Base-by-base conservation (phyloP, 176 grass and related monocot species). In the Aegilops sharonensis region DNA sequence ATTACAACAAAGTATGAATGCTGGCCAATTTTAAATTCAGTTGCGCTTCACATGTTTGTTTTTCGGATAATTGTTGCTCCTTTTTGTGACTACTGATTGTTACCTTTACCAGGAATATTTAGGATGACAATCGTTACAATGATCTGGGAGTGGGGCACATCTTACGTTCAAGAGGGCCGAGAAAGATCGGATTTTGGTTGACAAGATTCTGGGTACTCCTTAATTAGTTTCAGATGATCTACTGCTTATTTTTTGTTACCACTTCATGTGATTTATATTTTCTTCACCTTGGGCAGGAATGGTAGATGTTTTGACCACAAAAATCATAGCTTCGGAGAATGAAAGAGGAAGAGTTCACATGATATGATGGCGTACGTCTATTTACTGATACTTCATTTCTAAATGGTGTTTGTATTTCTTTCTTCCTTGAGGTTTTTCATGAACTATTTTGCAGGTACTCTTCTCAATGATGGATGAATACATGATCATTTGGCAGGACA, bases 61-160 rank as follows among this genome's bases (percentile, higher is more conserved):
- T n/a, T n/a, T n/a, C n/a, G n/a, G n/a, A n/a, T n/a, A n/a, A n/a
- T n/a, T n/a, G n/a, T n/a, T n/a, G n/a, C n/a, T n/a, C n/a, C n/a
- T n/a, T n/a, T n/a, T n/a, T n/a, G n/a, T n/a, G n/a, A n/a, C n/a
- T n/a, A n/a, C n/a, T n/a, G n/a, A n/a, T n/a, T n/a, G n/a, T n/a
- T n/a, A n/a, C n/a, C n/a, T n/a, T n/a, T n/a, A n/a, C n/a, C n/a
- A n/a, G n/a, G n/a, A n/a, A n/a, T n/a, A n/a, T n/a, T n/a, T n/a
- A n/a, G n/a, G n/a, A n/a, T n/a, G n/a, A n/a, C n/a, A n/a, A 95
- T 57, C 91, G 91, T 48, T 98, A 95, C 80, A 98, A 92, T 88
- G 91, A 91, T n/a, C n/a, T 64, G 91, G 91, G 89, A 92, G 88
- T 57, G 95, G 93, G 6, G 88, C 93, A 68, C 95, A 95, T 89